Percentiles rank a stretch among this genome's conserved stretches.
Conservation (phyloP, 2,329 filamentous ascomycete species). For the Penicillium sp. region DNA sequence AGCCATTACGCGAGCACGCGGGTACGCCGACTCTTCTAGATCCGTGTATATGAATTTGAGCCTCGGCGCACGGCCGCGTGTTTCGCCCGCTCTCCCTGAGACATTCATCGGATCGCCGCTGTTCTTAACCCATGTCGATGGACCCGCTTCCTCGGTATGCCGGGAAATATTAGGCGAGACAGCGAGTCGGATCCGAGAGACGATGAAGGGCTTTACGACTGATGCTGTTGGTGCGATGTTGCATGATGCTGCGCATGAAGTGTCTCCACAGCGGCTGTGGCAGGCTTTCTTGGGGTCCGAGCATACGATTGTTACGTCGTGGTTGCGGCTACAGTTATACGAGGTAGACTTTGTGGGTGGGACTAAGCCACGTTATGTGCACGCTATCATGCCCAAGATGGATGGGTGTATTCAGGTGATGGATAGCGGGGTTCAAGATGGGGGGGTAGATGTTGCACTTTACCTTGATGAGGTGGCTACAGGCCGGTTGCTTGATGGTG, state of each 20-base stretch:
- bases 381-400: slow-evolving; percentile 43
- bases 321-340: slow-evolving; percentile 31
- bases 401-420: slow-evolving; percentile 47
- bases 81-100: slow-evolving; percentile 42
- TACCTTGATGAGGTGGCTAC: slow-evolving; percentile 12
- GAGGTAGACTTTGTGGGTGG: slow-evolving; percentile 42
- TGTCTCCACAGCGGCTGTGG: slow-evolving; percentile 50
- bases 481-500: not conserved
- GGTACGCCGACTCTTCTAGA: not conserved
- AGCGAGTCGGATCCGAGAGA: slow-evolving; percentile 33
- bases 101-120: slow-evolving; percentile 48
- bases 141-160: slow-evolving; percentile 1
- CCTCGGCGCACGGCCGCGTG: slow-evolving; percentile 42
- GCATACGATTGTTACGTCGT: slow-evolving; percentile 48
- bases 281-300: slow-evolving; percentile 45
- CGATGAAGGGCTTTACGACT: slow-evolving; percentile 38
- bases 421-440: slow-evolving; percentile 27
- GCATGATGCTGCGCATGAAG: slow-evolving; percentile 46
- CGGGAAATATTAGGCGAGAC: slow-evolving; percentile 3
- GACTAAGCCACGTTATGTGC: slow-evolving; percentile 38
- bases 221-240: slow-evolving; percentile 42
- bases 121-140: slow-evolving; percentile 38
- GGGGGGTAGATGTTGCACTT: slow-evolving; percentile 16
- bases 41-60: slow-evolving; percentile 37
- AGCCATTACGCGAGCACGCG: not conserved